Percentiles rank a stretch among this genome's conserved stretches.
Evolutionary conservation across 2,329 filamentous ascomycete species (phyloP).

Genomic region (Neofusicoccum ribis): DNA sequence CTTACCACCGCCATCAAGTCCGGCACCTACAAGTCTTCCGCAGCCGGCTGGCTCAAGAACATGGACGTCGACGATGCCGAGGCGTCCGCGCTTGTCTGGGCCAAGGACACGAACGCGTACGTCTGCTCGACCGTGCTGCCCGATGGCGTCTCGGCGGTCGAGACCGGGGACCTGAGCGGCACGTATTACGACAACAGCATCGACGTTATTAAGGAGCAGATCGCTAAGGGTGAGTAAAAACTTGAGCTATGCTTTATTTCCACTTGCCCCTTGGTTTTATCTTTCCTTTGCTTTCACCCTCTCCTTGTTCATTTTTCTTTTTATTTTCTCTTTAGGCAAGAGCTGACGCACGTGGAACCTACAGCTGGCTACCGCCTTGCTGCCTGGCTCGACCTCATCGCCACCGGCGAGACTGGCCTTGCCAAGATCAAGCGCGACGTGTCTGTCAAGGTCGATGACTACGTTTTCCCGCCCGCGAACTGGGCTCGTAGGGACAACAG

Average conservation of each 20-base stretch:
- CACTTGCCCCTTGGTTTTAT: too few species aligned
- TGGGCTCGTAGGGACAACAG: background rate
- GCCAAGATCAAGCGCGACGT: conserved; percentile 5
- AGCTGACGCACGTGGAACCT: background rate
- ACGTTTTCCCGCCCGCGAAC: conserved; percentile 7
- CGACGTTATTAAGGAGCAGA: conserved; percentile 43
- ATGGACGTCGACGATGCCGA: conserved; percentile 39
- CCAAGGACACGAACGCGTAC: conserved; percentile 43
- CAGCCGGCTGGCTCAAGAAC: conserved; percentile 37
- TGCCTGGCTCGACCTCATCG: conserved; percentile 38
- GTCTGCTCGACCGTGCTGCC: conserved; percentile 46
- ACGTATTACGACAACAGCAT: conserved; percentile 38
- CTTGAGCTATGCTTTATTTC: too few species aligned
- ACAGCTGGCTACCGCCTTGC: conserved; percentile 37
- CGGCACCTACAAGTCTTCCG: conserved; percentile 34
- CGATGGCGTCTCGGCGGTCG: conserved; percentile 37
- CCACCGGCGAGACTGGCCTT: conserved; percentile 23
- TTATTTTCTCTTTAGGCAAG: background rate
- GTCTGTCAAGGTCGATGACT: background rate
- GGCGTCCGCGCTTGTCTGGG: conserved; percentile 43
- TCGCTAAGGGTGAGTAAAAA: conserved; percentile 42
- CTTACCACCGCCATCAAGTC: conserved; percentile 40
- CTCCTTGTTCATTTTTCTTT: background rate
- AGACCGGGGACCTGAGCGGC: conserved; percentile 40
- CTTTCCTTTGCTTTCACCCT: background rate